Conservation (phyloP, 176 grass and related monocot species). For the Carex kokanica region DNA sequence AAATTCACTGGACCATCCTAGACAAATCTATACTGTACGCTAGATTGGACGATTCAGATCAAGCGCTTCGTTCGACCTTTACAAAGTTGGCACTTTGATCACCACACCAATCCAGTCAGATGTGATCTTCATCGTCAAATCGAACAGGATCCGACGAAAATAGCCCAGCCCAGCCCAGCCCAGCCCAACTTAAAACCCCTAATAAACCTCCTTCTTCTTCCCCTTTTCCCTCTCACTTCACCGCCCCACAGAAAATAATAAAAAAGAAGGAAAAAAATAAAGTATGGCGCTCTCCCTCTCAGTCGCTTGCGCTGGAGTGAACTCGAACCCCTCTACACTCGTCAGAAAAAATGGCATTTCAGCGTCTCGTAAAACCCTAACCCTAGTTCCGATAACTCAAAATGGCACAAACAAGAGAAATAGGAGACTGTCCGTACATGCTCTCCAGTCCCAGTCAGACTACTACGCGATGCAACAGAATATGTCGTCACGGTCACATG, state of each 20-base stretch:
- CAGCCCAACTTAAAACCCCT: background rate
- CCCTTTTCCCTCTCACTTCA: background rate
- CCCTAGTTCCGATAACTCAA: background rate
- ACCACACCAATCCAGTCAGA: too few species aligned
- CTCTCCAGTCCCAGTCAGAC: slow-evolving; percentile 20
- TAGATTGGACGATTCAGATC: too few species aligned
- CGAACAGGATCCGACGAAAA: too few species aligned
- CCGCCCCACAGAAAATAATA: background rate
- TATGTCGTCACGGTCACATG: background rate
- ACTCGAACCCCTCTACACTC: background rate
- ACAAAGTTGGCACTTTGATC: too few species aligned
- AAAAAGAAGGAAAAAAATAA: background rate
- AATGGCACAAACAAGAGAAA: background rate
- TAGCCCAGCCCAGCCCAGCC: background rate
- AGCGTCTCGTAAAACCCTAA: slow-evolving; percentile 1
- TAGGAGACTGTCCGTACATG: background rate
- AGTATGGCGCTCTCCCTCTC: slow-evolving; percentile 1
- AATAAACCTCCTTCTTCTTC: background rate
- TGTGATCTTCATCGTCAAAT: too few species aligned
- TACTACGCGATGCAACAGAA: slow-evolving; percentile 19
- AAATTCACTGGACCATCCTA: too few species aligned
- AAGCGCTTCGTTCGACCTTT: too few species aligned
- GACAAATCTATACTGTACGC: too few species aligned
- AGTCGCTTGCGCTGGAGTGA: background rate
- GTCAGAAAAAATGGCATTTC: background rate